phyloP scores from a whole-genome alignment of 257 asterid species.

The Rhazya stricta region DNA sequence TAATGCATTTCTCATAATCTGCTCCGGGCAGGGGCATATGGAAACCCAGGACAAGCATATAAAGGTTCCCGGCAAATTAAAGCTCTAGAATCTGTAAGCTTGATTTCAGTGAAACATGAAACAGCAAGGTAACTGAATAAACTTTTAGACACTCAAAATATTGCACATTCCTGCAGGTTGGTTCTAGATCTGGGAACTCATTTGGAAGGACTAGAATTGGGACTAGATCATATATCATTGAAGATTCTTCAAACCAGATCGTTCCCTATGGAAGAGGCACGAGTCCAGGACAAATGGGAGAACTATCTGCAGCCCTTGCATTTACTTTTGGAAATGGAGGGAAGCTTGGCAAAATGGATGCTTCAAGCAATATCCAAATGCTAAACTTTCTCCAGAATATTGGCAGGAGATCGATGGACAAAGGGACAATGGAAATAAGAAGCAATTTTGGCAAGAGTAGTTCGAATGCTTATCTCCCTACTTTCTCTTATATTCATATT shows the following conservation, averaged over 20 bases:
- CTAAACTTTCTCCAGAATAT: conserved; percentile 60
- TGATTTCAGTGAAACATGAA: background rate
- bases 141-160: background rate
- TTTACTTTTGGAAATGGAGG: conserved; percentile 63
- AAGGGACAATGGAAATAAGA: conserved; percentile 32
- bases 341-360: conserved; percentile 37
- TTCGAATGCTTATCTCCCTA: conserved; percentile 32
- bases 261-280: conserved; percentile 53
- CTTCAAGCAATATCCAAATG: conserved; percentile 48
- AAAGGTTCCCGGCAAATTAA: conserved; percentile 48
- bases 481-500: conserved; percentile 53
- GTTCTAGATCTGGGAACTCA: conserved; percentile 39
- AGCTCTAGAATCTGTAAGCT: conserved; percentile 57
- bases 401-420: conserved; percentile 47
- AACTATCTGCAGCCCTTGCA: conserved; percentile 60
- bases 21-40: conserved; percentile 39
- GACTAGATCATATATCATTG: conserved; percentile 29
- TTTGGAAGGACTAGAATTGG: conserved; percentile 32
- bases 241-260: conserved; percentile 57
- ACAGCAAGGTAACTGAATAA: background rate
- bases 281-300: conserved; percentile 40
- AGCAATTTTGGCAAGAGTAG: conserved; percentile 25
- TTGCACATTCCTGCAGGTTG: conserved; percentile 36
- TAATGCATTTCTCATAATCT: conserved; percentile 9
- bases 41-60: conserved; percentile 43